Conservation (phyloP, 1,139 yeast species). For the Scheffersomyces quercinus region DNA sequence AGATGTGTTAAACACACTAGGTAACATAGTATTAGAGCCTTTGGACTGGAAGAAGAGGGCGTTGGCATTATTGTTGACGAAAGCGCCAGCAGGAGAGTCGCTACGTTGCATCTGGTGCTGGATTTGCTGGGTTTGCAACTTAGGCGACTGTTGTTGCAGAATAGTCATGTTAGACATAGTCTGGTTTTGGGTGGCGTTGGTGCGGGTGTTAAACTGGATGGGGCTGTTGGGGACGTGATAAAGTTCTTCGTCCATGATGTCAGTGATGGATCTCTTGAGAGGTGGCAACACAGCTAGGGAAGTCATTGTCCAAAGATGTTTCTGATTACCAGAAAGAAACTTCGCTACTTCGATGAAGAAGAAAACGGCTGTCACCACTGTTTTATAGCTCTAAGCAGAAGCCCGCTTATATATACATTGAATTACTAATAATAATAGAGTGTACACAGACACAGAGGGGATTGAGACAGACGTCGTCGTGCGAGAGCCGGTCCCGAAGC, state of each 20-base stretch:
- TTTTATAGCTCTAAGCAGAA: too few species aligned
- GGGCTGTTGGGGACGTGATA: slow-evolving; percentile 44
- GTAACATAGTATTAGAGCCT: slow-evolving; percentile 2
- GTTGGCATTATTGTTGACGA: slow-evolving; percentile 2
- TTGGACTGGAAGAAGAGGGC: slow-evolving; percentile 8
- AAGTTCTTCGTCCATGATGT: slow-evolving; percentile 66
- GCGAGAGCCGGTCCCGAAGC: too few species aligned
- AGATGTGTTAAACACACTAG: slow-evolving; percentile 7
- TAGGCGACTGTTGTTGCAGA: not conserved
- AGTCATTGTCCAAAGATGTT: slow-evolving; percentile 29
- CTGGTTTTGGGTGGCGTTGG: slow-evolving; percentile 1
- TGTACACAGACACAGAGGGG: too few species aligned
- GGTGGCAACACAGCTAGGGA: slow-evolving; percentile 49
- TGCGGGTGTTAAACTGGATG: slow-evolving; percentile 8
- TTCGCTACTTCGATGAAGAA: too few species aligned
- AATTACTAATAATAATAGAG: too few species aligned
- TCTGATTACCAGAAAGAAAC: too few species aligned
- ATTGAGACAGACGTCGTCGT: too few species aligned
- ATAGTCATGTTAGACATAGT: not conserved
- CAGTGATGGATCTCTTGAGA: slow-evolving; percentile 56
- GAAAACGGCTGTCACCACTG: too few species aligned
- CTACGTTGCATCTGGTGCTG: not conserved
- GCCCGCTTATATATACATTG: too few species aligned
- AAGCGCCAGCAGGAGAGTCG: not conserved
- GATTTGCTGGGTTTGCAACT: not conserved